phyloP scores from a whole-genome alignment of 495 filamentous ascomycete species.

The Tuber umbilicatum region DNA sequence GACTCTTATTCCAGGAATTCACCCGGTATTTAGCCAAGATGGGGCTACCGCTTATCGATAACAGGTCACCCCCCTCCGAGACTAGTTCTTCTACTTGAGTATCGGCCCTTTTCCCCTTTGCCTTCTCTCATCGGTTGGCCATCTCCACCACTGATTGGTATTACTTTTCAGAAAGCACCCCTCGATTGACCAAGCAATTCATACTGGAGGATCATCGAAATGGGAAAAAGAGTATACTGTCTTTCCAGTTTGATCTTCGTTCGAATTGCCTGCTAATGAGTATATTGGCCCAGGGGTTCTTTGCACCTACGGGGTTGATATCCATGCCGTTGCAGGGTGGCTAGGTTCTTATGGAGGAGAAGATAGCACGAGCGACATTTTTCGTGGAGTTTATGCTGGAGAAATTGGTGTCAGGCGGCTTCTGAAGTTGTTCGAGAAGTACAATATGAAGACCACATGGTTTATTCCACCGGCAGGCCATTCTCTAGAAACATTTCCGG shows the following conservation, averaged over 20 bases:
- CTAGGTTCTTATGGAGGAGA: slow-evolving; percentile 67
- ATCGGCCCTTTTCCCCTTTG: neutral
- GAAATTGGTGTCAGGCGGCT: slow-evolving; percentile 65
- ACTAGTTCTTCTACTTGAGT: neutral
- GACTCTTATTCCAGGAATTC: neutral
- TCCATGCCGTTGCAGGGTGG: slow-evolving; percentile 68
- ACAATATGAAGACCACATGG: slow-evolving; percentile 76
- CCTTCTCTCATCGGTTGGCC: neutral
- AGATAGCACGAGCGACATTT: slow-evolving; percentile 61
- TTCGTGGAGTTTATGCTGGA: slow-evolving; percentile 61
- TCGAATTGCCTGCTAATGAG: slow-evolving; percentile 3
- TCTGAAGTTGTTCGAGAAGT: slow-evolving; percentile 68
- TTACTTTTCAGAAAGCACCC: neutral
- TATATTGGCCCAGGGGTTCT: slow-evolving; percentile 38
- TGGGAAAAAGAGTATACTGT: neutral
- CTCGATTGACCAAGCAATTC: neutral
- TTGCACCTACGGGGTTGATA: slow-evolving; percentile 53
- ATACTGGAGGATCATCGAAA: neutral
- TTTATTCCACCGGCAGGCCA: slow-evolving; percentile 83
- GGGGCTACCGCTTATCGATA: neutral
- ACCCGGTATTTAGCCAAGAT: neutral
- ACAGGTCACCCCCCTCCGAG: neutral
- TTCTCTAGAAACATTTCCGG: slow-evolving; percentile 68
- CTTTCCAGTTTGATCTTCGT: neutral
- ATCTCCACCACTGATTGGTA: neutral